phyloP scores from a whole-genome alignment of 257 asterid genomes.

The Cruciata laevipes region DNA sequence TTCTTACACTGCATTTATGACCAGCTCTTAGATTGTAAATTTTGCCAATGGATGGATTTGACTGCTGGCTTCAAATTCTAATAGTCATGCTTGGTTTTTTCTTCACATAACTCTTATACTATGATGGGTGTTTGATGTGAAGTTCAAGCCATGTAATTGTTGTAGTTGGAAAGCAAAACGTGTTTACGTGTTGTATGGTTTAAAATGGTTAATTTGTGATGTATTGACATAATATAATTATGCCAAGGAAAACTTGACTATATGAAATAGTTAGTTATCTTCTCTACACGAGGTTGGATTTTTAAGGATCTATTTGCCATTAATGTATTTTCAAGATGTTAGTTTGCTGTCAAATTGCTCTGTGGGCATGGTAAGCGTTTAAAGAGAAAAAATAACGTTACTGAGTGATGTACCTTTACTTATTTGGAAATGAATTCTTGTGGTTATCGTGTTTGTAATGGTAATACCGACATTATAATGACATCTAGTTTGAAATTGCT shows the following conservation, averaged over 20 bases:
- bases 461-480: neutral
- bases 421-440: neutral
- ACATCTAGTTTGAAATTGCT: neutral
- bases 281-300: neutral
- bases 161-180: neutral
- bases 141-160: neutral
- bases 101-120: neutral
- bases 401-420: neutral
- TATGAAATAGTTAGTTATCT: neutral
- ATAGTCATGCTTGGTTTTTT: neutral
- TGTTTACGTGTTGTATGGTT: neutral
- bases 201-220: neutral
- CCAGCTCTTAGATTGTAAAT: neutral
- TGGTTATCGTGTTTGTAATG: neutral
- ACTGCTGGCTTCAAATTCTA: neutral
- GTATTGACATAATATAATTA: neutral
- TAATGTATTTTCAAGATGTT: neutral
- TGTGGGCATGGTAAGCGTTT: neutral
- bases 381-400: neutral
- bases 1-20: neutral
- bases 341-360: neutral
- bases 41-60: neutral
- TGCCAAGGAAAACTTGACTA: neutral
- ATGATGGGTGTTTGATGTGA: neutral
- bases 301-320: neutral